phyloP scores from a whole-genome alignment of 805 yeast species.

The Teunomyces barrocoloradensis region DNA sequence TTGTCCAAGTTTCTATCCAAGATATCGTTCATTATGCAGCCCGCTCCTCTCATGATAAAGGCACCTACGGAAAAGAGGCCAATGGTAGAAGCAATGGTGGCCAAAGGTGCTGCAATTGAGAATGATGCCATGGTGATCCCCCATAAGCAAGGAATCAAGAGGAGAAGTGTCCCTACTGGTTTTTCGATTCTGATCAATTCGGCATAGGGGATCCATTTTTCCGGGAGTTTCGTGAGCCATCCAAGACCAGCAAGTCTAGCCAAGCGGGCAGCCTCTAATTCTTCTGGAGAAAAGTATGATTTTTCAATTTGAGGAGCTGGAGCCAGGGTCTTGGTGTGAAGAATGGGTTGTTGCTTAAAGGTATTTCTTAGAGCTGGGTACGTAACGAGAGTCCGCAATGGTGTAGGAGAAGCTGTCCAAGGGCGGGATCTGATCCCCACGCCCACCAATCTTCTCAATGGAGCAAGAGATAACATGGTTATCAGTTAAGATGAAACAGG shows the following conservation, averaged over 20 bases:
- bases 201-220: constrained; percentile 80
- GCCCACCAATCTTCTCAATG: not conserved
- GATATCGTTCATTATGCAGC: constrained; percentile 92
- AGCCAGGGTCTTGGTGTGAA: not conserved
- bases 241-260: constrained; percentile 46
- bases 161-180: constrained; percentile 91
- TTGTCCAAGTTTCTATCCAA: constrained; percentile 79
- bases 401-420: not conserved
- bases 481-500: not conserved
- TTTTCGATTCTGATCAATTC: constrained; percentile 88
- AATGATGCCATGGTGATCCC: constrained; percentile 88
- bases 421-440: not conserved
- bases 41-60: constrained; percentile 93
- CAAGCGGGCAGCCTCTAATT: constrained; percentile 48
- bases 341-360: constrained; percentile 1
- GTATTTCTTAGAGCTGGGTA: not conserved
- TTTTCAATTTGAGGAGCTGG: not conserved
- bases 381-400: not conserved
- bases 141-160: constrained; percentile 88
- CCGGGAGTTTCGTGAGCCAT: constrained; percentile 63
- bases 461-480: not conserved
- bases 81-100: constrained; percentile 59
- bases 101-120: constrained; percentile 63
- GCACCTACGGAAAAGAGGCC: constrained; percentile 81
- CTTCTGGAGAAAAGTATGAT: constrained; percentile 34